A percentile compares a stretch with the other conserved stretches of the same genome.
Evolutionary conservation across 805 yeast species (phyloP).

Genomic region (Kazachstania martiniae): DNA sequence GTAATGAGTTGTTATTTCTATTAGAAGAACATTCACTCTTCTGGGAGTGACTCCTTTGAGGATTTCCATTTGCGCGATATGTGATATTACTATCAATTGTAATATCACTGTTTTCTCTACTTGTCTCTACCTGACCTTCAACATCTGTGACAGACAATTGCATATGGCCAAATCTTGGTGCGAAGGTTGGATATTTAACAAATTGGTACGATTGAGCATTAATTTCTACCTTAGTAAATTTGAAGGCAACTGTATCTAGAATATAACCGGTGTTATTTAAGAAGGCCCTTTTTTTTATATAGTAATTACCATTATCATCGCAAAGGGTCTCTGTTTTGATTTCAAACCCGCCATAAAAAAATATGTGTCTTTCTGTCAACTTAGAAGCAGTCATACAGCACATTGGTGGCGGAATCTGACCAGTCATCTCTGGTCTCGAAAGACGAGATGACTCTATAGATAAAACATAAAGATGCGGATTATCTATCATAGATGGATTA

Average conservation of each 20-base stretch:
- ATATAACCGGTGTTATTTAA: conserved; percentile 47
- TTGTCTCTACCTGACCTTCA: background rate
- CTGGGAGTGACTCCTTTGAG: no score
- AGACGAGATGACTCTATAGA: conserved; percentile 33
- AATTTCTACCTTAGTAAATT: conserved; percentile 38
- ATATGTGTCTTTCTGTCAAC: conserved; percentile 45
- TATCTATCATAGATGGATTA: conserved; percentile 34
- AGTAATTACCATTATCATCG: conserved; percentile 26
- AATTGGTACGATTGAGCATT: conserved; percentile 26
- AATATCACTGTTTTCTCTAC: background rate
- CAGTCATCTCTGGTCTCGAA: conserved; percentile 25
- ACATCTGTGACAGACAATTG: conserved; percentile 16
- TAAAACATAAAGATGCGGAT: conserved; percentile 28
- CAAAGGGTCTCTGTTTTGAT: conserved; percentile 25
- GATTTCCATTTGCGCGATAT: background rate
- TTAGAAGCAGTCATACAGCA: conserved; percentile 37
- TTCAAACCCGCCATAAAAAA: conserved; percentile 65
- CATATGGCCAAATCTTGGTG: conserved; percentile 33
- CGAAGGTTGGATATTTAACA: conserved; percentile 24
- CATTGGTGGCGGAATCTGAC: conserved; percentile 43
- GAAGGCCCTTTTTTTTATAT: conserved; percentile 32
- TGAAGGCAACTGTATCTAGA: conserved; percentile 41
- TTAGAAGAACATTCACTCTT: no score
- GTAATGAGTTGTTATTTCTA: no score
- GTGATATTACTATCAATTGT: background rate